These are phyloP conservation scores for Piloderma croceum DNA, from an alignment of 768 basidiomycete species.

Conservation along the genomic window DNA sequence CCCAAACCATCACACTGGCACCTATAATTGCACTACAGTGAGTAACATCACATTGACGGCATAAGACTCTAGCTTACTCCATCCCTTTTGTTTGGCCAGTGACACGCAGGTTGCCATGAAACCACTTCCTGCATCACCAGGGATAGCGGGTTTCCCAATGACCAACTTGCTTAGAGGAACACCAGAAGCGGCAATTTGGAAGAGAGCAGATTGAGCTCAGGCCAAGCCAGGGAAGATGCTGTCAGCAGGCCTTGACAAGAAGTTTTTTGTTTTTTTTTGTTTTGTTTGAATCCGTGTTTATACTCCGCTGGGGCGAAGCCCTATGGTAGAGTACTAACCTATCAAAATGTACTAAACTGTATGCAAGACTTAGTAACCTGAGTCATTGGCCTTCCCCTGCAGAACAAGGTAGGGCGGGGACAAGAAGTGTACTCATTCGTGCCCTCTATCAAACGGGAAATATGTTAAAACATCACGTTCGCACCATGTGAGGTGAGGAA, in stretches of 20 bases:
- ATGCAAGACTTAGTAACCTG: constrained; percentile 29
- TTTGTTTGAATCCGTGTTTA: too few species aligned
- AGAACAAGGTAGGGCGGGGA: too few species aligned
- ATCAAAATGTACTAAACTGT: too few species aligned
- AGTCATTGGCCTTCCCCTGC: too few species aligned
- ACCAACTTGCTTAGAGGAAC: constrained; percentile 46
- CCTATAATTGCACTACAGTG: constrained; percentile 13
- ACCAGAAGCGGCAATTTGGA: constrained; percentile 47
- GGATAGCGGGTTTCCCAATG: constrained; percentile 48
- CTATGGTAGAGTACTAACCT: too few species aligned
- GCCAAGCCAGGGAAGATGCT: constrained; percentile 38
- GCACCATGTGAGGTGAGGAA: constrained; percentile 26
- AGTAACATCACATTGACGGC: too few species aligned
- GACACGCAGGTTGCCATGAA: constrained; percentile 59
- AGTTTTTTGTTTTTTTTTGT: too few species aligned
- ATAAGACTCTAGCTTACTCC: constrained; percentile 51
- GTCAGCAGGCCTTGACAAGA: constrained; percentile 36
- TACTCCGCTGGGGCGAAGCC: too few species aligned
- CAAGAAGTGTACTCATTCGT: constrained; percentile 38
- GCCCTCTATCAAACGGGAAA: constrained; percentile 27
- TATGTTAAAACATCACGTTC: constrained; percentile 23
- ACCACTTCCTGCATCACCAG: constrained; percentile 40
- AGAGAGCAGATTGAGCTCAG: constrained; percentile 38
- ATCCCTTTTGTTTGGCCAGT: constrained; percentile 56
- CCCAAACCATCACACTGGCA: constrained; percentile 36